These are phyloP conservation scores for Nakazawaea ernobii DNA, from an alignment of 805 yeast species.

Conservation along the genomic window DNA sequence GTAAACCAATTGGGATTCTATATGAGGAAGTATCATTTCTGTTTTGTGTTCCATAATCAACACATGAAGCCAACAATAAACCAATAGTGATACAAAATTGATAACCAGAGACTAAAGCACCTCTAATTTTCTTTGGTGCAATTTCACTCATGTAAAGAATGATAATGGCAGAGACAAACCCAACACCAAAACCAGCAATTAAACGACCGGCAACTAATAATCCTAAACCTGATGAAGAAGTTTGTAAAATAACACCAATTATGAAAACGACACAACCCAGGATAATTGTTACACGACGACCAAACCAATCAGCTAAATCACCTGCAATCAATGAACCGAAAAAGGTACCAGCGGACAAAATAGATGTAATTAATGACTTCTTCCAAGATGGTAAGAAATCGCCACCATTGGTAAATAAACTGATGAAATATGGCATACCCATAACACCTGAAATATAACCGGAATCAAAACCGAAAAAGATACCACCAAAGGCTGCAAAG, in stretches of 20 bases:
- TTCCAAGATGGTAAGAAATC: constrained; percentile 23
- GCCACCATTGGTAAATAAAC: constrained; percentile 17
- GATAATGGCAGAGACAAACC: constrained; percentile 69
- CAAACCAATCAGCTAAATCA: constrained; percentile 40
- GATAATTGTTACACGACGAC: constrained; percentile 43
- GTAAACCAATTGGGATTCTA: constrained; percentile 71
- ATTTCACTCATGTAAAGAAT: constrained; percentile 79
- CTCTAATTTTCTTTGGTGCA: constrained; percentile 73
- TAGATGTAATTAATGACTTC: constrained; percentile 56
- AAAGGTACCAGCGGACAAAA: constrained; percentile 66
- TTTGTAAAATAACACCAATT: constrained; percentile 44
- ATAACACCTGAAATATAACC: constrained; percentile 63
- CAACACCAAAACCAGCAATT: constrained; percentile 74
- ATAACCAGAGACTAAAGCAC: constrained; percentile 69
- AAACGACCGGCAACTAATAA: constrained; percentile 63
- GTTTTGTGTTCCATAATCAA: constrained; percentile 61
- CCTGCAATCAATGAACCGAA: constrained; percentile 61
- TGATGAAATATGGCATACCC: constrained; percentile 49
- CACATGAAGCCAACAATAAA: constrained; percentile 59
- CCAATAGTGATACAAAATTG: constrained; percentile 68
- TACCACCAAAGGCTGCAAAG: constrained; percentile 65
- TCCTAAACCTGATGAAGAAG: constrained; percentile 37
- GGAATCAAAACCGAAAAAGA: constrained; percentile 64
- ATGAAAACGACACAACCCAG: constrained; percentile 38
- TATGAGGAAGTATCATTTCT: constrained; percentile 52